Percentiles rank a stretch among this genome's conserved stretches.
phyloP scores from a whole-genome alignment of 257 asterid genomes.

The Rhazya stricta region DNA sequence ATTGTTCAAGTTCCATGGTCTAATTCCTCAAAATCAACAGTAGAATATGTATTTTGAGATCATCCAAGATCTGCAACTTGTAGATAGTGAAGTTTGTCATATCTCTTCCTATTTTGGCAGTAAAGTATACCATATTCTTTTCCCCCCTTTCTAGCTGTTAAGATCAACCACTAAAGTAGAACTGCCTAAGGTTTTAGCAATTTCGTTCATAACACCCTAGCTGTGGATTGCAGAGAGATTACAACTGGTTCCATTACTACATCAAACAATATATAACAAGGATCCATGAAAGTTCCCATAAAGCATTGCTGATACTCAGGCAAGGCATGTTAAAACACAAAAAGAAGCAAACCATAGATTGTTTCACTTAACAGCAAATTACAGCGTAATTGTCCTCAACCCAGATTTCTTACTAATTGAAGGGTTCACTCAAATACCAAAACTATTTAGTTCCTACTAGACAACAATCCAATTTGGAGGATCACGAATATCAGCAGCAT shows the following conservation, averaged over 20 bases:
- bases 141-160: neutral
- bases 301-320: neutral
- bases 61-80: neutral
- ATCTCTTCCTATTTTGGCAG: neutral
- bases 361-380: neutral
- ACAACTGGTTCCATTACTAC: neutral
- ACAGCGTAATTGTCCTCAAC: neutral
- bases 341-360: neutral
- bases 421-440: neutral
- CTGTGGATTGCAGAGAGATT: neutral
- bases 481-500: neutral
- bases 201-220: neutral
- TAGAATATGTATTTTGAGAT: conserved; percentile 23
- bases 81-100: neutral
- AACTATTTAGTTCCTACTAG: neutral
- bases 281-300: neutral
- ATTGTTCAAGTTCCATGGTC: conserved; percentile 28
- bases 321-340: neutral
- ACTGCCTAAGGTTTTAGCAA: neutral
- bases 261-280: neutral
- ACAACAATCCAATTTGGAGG: neutral
- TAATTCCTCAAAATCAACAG: conserved; percentile 9
- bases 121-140: neutral
- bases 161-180: too few relatives aligned
- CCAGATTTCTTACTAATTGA: neutral